These are phyloP conservation scores for Pisolithus albus DNA, from an alignment of 768 basidiomycete genomes.

Conservation along the genomic window DNA sequence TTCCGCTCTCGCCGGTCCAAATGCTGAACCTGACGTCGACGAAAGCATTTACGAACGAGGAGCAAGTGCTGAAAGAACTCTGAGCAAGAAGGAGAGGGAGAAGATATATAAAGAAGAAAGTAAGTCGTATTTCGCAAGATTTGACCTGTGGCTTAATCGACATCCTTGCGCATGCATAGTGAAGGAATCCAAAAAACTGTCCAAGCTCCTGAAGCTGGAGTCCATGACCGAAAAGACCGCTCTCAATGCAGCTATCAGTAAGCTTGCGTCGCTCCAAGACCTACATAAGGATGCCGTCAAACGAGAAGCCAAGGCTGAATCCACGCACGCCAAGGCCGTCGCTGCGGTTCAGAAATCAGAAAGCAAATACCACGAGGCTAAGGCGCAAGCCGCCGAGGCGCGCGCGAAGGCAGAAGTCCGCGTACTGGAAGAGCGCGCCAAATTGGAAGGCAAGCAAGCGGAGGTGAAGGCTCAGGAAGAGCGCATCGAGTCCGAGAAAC, in stretches of 20 bases:
- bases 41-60: constrained; percentile 35
- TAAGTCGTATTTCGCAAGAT: constrained; percentile 21
- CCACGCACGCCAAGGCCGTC: constrained; percentile 46
- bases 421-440: constrained; percentile 50
- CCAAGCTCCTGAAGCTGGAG: constrained; percentile 66
- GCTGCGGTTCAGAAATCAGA: constrained; percentile 57
- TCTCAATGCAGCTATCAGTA: constrained; percentile 52
- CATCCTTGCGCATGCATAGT: constrained; percentile 27
- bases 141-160: background rate
- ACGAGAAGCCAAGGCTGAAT: constrained; percentile 55
- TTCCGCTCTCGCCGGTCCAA: constrained; percentile 46
- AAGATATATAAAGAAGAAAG: constrained; percentile 49
- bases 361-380: constrained; percentile 53
- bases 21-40: constrained; percentile 36
- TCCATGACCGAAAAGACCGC: constrained; percentile 61
- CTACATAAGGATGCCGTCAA: constrained; percentile 63
- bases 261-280: constrained; percentile 60
- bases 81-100: constrained; percentile 45
- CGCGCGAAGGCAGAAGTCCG: constrained; percentile 40
- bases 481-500: constrained; percentile 42
- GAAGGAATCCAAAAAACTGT: constrained; percentile 52
- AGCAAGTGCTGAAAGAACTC: constrained; percentile 40
- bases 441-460: constrained; percentile 46
- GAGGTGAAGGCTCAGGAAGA: constrained; percentile 43
- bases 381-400: constrained; percentile 46